These are phyloP conservation scores for Dacryopinax spathularia DNA, from an alignment of 768 basidiomycete genomes.

Conservation along the genomic window DNA sequence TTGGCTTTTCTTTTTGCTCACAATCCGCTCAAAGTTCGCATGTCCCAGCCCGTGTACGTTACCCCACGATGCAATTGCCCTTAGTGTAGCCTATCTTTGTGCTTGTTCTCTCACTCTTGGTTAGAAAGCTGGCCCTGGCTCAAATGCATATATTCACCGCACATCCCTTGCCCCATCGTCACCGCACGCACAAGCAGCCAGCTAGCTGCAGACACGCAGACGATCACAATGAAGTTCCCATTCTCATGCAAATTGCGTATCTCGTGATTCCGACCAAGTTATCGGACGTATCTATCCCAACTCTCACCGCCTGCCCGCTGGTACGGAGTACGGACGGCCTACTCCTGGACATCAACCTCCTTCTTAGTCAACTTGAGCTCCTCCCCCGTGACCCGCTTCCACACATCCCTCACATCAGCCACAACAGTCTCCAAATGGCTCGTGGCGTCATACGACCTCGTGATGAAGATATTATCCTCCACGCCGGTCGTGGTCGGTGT, in stretches of 20 bases:
- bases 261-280: background rate
- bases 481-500: conserved; percentile 71
- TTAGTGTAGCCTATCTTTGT: conserved; percentile 1
- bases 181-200: too few relatives aligned
- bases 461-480: conserved; percentile 88
- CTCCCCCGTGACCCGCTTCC: conserved; percentile 69
- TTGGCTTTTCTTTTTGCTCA: background rate
- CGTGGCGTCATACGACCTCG: conserved; percentile 94
- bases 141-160: conserved; percentile 3
- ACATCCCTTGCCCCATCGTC: too few relatives aligned
- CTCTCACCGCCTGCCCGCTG: background rate
- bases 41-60: background rate
- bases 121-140: background rate
- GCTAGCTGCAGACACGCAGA: background rate
- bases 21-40: background rate
- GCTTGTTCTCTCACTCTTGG: background rate
- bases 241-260: conserved; percentile 3
- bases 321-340: too few relatives aligned
- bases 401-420: conserved; percentile 92
- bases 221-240: conserved; percentile 1
- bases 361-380: conserved; percentile 80
- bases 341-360: conserved; percentile 26
- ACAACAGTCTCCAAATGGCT: conserved; percentile 98
- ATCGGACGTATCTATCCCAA: background rate
- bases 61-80: background rate